Conservation (phyloP, 192 early-diverging fungal genomes). For the Phlyctochytrium planicorne region DNA sequence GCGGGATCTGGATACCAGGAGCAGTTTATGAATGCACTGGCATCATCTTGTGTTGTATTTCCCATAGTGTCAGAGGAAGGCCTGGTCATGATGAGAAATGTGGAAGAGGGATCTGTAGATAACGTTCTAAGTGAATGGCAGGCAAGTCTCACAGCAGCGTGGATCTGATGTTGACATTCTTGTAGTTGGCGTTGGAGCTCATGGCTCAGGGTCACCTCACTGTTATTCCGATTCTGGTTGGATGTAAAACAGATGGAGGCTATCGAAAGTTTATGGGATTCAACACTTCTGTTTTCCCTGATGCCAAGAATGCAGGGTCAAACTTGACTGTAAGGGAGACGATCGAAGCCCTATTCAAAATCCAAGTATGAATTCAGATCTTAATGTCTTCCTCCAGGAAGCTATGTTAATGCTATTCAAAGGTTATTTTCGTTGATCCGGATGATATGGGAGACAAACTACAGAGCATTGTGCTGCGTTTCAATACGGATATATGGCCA, state of each 20-base stretch:
- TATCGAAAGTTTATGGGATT: conserved; percentile 16
- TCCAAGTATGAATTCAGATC: conserved; percentile 4
- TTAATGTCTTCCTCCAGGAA: not conserved
- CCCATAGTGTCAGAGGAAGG: conserved; percentile 15
- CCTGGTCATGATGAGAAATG: not conserved
- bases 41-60: conserved; percentile 10
- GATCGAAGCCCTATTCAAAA: conserved; percentile 4
- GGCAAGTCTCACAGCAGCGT: no score
- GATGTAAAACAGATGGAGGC: not conserved
- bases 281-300: not conserved
- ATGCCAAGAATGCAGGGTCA: not conserved
- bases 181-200: conserved; percentile 9
- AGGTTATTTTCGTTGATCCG: conserved; percentile 23
- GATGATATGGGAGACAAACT: conserved; percentile 19
- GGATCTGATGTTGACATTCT: no score
- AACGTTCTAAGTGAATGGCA: conserved; percentile 15
- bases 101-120: conserved; percentile 1
- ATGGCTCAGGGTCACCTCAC: not conserved
- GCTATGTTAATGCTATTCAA: not conserved
- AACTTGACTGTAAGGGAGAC: conserved; percentile 1
- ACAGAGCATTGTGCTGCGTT: conserved; percentile 1
- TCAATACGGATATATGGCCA: not conserved
- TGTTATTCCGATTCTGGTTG: conserved; percentile 16
- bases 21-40: conserved; percentile 17
- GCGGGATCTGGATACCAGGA: conserved; percentile 5